phyloP scores from a whole-genome alignment of 768 basidiomycete genomes.

The Calvatia gigantea region DNA sequence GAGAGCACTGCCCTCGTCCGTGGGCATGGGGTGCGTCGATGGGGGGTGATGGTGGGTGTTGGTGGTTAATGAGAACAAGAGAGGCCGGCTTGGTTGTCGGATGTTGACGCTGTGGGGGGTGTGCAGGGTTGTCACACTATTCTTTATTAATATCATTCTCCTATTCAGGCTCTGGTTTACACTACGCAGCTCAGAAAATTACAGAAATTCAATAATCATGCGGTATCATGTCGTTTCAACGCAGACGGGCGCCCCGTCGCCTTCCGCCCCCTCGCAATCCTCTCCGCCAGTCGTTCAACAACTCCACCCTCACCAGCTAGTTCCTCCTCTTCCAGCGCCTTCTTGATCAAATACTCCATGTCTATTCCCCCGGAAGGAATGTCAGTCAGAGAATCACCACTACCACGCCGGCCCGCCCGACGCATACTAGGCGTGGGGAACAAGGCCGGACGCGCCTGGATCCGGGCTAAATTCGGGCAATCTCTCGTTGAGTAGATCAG shows the following conservation, averaged over 20 bases:
- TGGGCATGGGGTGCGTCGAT: background rate
- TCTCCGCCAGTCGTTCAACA: constrained; percentile 42
- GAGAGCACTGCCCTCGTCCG: constrained; percentile 4
- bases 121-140: too few species aligned
- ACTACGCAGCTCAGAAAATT: too few species aligned
- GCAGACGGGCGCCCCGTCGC: constrained; percentile 42
- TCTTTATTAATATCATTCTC: too few species aligned
- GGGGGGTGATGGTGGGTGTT: too few species aligned
- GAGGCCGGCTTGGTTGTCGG: background rate
- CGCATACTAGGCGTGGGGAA: constrained; percentile 64
- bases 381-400: constrained; percentile 35
- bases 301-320: constrained; percentile 35
- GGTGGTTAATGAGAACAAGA: background rate
- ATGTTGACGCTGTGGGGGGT: background rate
- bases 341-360: constrained; percentile 67
- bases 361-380: constrained; percentile 28
- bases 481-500: constrained; percentile 73
- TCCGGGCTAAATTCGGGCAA: constrained; percentile 53
- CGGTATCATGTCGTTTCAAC: constrained; percentile 64
- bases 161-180: too few species aligned
- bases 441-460: constrained; percentile 29
- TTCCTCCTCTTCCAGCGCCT: constrained; percentile 57
- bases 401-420: constrained; percentile 24
- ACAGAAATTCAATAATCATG: background rate
- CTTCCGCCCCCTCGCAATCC: constrained; percentile 49